These are phyloP conservation scores for Lepidopterella palustris DNA, from an alignment of 495 filamentous ascomycete genomes.

Conservation along the genomic window DNA sequence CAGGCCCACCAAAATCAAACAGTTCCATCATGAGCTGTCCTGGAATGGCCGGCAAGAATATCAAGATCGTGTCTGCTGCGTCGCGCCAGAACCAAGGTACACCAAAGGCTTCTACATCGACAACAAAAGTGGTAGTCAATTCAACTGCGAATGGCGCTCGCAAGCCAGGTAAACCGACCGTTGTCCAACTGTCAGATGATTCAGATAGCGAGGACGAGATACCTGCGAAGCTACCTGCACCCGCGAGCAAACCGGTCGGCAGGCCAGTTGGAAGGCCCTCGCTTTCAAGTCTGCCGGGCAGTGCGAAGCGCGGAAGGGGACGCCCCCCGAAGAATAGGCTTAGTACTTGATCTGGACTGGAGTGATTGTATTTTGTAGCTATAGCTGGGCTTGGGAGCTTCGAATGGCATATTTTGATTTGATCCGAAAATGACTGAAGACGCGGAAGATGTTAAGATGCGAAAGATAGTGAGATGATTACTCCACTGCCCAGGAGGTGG, in stretches of 20 bases:
- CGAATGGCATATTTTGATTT: too few relatives aligned
- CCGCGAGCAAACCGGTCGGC: not conserved
- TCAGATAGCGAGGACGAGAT: constrained; percentile 14
- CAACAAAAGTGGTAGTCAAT: not conserved
- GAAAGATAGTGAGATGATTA: too few relatives aligned
- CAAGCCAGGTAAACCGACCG: not conserved
- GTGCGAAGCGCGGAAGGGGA: constrained; percentile 12
- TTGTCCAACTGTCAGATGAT: constrained; percentile 3
- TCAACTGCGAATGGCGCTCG: not conserved
- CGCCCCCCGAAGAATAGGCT: constrained; percentile 11
- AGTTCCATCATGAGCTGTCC: not conserved
- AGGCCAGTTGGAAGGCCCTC: not conserved
- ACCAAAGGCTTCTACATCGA: not conserved
- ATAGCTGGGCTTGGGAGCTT: not conserved
- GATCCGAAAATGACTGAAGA: too few relatives aligned
- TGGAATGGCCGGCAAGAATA: constrained; percentile 10
- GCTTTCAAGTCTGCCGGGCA: not conserved
- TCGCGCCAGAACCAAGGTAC: not conserved
- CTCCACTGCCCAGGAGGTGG: too few relatives aligned
- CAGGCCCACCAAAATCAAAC: not conserved
- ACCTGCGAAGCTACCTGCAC: constrained; percentile 13
- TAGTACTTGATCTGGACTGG: not conserved
- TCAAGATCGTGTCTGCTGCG: constrained; percentile 16
- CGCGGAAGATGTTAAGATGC: too few relatives aligned
- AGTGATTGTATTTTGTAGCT: not conserved